phyloP scores from a whole-genome alignment of 2,329 filamentous ascomycete species.

The Aspergillus brunneoviolaceus region DNA sequence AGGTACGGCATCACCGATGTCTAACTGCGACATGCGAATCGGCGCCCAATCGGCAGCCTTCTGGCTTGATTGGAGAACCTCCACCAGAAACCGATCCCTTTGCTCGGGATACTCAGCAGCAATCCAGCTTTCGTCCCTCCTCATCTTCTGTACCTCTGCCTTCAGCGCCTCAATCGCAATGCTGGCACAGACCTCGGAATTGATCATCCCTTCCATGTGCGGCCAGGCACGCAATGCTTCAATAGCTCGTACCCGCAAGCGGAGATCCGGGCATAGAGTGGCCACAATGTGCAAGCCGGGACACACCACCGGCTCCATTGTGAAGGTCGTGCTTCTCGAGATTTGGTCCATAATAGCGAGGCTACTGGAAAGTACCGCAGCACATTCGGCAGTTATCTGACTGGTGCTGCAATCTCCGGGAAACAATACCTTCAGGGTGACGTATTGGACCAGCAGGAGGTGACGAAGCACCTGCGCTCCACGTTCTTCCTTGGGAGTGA shows the following conservation, averaged over 20 bases:
- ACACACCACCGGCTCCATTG: slow-evolving; percentile 14
- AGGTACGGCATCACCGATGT: not conserved
- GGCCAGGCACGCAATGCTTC: slow-evolving; percentile 14
- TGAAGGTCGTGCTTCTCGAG: slow-evolving; percentile 11
- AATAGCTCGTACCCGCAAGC: slow-evolving; percentile 15
- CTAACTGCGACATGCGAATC: not conserved
- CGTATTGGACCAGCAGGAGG: slow-evolving; percentile 6
- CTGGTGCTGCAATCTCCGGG: slow-evolving; percentile 2
- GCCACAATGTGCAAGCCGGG: slow-evolving; percentile 13
- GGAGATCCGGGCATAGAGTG: slow-evolving; percentile 13
- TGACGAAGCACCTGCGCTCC: slow-evolving; percentile 11
- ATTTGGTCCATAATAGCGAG: slow-evolving; percentile 8
- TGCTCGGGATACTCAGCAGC: not conserved
- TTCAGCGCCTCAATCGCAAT: slow-evolving; percentile 10
- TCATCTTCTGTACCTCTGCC: slow-evolving; percentile 5
- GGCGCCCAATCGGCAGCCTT: not conserved
- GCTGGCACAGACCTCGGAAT: slow-evolving; percentile 13
- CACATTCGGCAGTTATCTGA: slow-evolving; percentile 10
- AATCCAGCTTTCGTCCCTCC: not conserved
- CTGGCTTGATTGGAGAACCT: not conserved
- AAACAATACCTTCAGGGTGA: slow-evolving; percentile 13
- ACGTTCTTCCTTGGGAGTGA: slow-evolving; percentile 5
- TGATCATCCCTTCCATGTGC: slow-evolving; percentile 19
- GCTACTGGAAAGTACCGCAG: not conserved
- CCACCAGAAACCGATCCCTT: not conserved